A percentile compares a stretch with the other conserved stretches of the same genome.
These are phyloP conservation scores for Apiotrichum sp. DNA, from an alignment of 1,284 basidiomycete species.

Conservation along the genomic window DNA sequence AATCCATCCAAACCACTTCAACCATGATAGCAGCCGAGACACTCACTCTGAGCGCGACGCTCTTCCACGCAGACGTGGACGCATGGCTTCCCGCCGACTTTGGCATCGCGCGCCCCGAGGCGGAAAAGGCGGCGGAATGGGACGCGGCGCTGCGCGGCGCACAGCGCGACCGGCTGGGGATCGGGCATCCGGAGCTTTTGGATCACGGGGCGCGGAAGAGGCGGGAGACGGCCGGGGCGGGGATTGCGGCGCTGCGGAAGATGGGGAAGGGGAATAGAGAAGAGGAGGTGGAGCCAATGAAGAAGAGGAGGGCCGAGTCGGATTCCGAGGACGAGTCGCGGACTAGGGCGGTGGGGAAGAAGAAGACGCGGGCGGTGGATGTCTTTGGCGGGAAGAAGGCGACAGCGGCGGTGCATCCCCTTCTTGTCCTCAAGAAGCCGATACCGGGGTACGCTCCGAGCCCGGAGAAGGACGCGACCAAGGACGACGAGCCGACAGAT, in stretches of 20 bases:
- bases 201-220: conserved; percentile 5
- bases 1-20: too few species aligned
- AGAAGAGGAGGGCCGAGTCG: neutral
- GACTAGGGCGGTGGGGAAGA: conserved; percentile 23
- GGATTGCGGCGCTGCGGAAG: conserved; percentile 9
- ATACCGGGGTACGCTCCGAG: conserved; percentile 13
- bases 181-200: conserved; percentile 34
- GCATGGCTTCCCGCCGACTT: conserved; percentile 37
- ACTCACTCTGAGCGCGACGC: conserved; percentile 31
- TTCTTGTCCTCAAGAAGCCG: conserved; percentile 11
- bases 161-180: conserved; percentile 24
- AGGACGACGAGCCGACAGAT: neutral
- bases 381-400: conserved; percentile 24
- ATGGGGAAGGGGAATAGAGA: neutral
- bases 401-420: conserved; percentile 7
- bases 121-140: conserved; percentile 10
- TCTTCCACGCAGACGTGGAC: conserved; percentile 36
- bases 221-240: conserved; percentile 4
- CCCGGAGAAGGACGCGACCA: neutral
- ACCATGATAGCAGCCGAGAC: conserved; percentile 19
- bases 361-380: conserved; percentile 21
- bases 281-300: conserved; percentile 13
- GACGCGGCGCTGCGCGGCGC: conserved; percentile 10
- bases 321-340: conserved; percentile 6
- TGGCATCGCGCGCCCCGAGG: conserved; percentile 15